Evolutionary conservation across 352 stramenopile genomes (phyloP).

Genomic region (Chrysophaeum taylorii): DNA sequence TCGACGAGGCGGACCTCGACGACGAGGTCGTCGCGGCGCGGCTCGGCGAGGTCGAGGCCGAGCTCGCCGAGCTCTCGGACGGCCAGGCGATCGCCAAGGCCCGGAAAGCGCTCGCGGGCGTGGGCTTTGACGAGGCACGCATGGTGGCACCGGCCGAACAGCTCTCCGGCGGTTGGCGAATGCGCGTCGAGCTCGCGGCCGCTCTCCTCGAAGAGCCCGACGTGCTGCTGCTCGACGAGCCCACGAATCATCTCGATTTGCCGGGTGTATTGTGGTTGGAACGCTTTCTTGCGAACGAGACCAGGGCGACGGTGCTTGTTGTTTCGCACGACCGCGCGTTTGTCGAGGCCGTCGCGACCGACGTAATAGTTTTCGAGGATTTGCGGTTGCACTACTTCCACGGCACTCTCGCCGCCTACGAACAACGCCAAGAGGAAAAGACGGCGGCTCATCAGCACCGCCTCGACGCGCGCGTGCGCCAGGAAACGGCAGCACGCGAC

Average conservation of each 20-base stretch:
- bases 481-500: too few relatives aligned
- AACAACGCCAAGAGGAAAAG: too few relatives aligned
- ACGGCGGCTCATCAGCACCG: too few relatives aligned
- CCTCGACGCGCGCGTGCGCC: too few relatives aligned
- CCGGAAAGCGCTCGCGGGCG: constrained; percentile 68
- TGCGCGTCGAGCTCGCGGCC: constrained; percentile 62
- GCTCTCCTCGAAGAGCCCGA: constrained; percentile 78
- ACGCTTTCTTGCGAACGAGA: constrained; percentile 75
- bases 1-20: neutral
- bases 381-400: constrained; percentile 39
- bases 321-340: constrained; percentile 83
- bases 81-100: constrained; percentile 69
- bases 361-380: constrained; percentile 42
- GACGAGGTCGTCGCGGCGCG: neutral
- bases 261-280: constrained; percentile 78
- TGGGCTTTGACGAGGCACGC: constrained; percentile 79
- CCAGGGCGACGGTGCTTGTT: constrained; percentile 76
- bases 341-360: constrained; percentile 68
- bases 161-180: constrained; percentile 78
- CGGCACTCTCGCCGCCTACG: too few relatives aligned
- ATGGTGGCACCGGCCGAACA: constrained; percentile 70
- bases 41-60: neutral
- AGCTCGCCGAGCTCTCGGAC: constrained; percentile 48
- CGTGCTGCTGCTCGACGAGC: constrained; percentile 71
- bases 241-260: constrained; percentile 74